Evolutionary conservation across 1,139 yeast species (phyloP), one percentile per base, ranked within the genome.

Genomic region (Tardiomyces digboiensis): DNA sequence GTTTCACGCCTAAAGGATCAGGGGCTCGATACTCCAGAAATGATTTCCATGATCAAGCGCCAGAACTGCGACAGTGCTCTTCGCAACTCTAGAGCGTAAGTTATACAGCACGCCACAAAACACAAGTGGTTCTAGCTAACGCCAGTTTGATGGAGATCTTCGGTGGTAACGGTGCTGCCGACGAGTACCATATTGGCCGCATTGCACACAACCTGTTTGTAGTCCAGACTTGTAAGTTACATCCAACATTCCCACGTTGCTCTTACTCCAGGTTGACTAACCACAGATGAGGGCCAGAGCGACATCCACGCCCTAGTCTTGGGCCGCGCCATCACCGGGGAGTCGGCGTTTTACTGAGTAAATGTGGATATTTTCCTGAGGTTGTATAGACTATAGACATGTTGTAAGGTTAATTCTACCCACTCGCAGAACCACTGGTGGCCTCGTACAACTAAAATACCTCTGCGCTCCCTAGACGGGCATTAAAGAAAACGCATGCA

Each of bases 101-200:
- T 26, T 13, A 5, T 26, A n/a, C 12, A 8, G 26, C 16, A 16
- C 14, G 5, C 33, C 3, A 26, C 16, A 5, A n/a, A 8, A 5
- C 10, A 13, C 3, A 16, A 3, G 5, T 16, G 10, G 8, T 8
- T 12, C 26, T 13, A 8, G 10, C 33, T 26, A 26, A 26, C 33
- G 56, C 72, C 40, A 58, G 52, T 29, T 56, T 69, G 38, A 67
- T 67, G 72, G 73, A 69, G 49, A 59, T 68, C 20, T 67, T 68
- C 49, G 73, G 73, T 3, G 73, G 73, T 21, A 69, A 68, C 45
- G 73, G 67, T 21, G 59, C 67, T 8, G 57, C 67, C 42, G 73
- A 68, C 47, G 73, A 69, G 56, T 68, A 69, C 51, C 70, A 66
- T 43, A 68, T 69, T 49, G 70, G 68, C 14, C 57, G 73, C 44